Conservation (phyloP, 129 eudicot species). For the Artemisia argyi region DNA sequence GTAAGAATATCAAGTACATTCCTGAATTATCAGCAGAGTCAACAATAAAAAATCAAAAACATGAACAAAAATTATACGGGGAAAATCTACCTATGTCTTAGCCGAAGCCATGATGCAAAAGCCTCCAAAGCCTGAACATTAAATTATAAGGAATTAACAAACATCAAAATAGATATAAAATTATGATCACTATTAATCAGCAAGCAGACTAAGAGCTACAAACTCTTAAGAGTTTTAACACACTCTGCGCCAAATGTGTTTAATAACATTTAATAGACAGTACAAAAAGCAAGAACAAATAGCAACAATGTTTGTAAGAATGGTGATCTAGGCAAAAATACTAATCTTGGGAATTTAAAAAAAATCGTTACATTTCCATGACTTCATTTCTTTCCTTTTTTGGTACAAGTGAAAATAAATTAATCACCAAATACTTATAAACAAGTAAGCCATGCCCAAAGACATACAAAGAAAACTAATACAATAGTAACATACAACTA, state of each 20-base stretch:
- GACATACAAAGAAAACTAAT: no score
- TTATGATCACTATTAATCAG: not conserved
- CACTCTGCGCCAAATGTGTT: not conserved
- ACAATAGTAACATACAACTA: no score
- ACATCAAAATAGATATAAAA: constrained; percentile 3
- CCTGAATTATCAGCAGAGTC: constrained; percentile 17
- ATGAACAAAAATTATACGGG: not conserved
- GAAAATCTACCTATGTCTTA: constrained; percentile 79
- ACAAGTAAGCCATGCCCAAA: no score
- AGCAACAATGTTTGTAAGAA: not conserved
- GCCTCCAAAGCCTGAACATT: constrained; percentile 90
- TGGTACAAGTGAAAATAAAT: no score
- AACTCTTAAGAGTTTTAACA: not conserved
- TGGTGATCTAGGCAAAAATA: not conserved
- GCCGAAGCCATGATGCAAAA: constrained; percentile 98
- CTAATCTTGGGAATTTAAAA: not conserved
- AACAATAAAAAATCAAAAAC: not conserved
- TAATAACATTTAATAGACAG: not conserved
- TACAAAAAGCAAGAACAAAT: not conserved
- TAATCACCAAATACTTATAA: no score
- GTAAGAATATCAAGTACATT: constrained; percentile 29
- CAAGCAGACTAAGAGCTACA: constrained; percentile 7
- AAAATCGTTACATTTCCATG: not conserved
- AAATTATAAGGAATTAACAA: constrained; percentile 24
- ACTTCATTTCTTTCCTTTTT: not conserved